Percentiles rank a stretch among this genome's conserved stretches.
Conservation (phyloP, 1,284 basidiomycete species). For the Apiotrichum sp. region DNA sequence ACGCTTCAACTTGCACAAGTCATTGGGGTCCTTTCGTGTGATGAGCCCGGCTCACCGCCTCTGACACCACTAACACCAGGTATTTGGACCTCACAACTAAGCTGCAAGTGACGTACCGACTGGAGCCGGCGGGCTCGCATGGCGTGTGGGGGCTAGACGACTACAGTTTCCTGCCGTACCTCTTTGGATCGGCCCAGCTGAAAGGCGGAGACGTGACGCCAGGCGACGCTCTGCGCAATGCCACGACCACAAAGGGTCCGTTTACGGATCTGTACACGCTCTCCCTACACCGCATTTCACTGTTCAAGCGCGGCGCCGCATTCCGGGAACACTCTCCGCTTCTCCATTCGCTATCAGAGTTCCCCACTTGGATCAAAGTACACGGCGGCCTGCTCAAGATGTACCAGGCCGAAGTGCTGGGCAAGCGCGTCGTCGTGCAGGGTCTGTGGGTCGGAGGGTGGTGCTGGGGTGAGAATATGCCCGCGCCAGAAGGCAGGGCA, state of each 20-base stretch:
- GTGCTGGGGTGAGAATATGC: constrained; percentile 34
- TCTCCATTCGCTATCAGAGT: constrained; percentile 75
- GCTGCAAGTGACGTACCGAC: constrained; percentile 79
- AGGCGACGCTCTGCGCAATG: constrained; percentile 27
- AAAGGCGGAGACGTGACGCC: constrained; percentile 49
- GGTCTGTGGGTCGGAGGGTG: constrained; percentile 79
- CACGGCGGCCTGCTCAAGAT: constrained; percentile 88
- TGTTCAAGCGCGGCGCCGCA: constrained; percentile 70
- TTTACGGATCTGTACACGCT: constrained; percentile 67
- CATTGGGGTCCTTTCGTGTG: neutral
- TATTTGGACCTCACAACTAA: constrained; percentile 79
- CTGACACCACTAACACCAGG: constrained; percentile 46
- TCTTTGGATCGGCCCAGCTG: constrained; percentile 87
- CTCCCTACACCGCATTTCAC: constrained; percentile 68
- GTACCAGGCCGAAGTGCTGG: constrained; percentile 93
- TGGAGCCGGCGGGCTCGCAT: constrained; percentile 95
- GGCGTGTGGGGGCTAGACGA: constrained; percentile 99
- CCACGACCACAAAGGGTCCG: constrained; percentile 6
- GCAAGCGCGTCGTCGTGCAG: constrained; percentile 94
- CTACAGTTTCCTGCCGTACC: constrained; percentile 90
- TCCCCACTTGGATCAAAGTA: constrained; percentile 83
- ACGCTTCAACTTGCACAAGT: too few relatives aligned
- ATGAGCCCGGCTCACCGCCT: neutral
- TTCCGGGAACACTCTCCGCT: constrained; percentile 92
- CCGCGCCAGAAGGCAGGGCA: neutral